Percentiles rank a stretch among this genome's conserved stretches.
Conservation (phyloP, 148 eudicot species). For the Vaccinium darrowii region DNA sequence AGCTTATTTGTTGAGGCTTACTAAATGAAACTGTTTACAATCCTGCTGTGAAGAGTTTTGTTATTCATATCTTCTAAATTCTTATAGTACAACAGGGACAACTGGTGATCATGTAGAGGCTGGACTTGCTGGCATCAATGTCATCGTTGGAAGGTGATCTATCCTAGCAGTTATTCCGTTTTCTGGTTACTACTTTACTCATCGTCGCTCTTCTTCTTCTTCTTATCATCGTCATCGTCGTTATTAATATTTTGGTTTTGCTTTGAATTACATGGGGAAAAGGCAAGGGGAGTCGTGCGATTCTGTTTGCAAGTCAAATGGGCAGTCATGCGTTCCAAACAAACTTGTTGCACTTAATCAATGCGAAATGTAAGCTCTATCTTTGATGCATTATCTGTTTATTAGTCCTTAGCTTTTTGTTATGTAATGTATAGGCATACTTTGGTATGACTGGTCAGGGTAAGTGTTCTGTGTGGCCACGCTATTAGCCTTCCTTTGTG, state of each 20-base stretch:
- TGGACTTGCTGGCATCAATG: slow-evolving; percentile 67
- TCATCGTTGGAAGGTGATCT: slow-evolving; percentile 74
- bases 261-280: slow-evolving; percentile 22
- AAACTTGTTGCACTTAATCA: slow-evolving; percentile 72
- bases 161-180: slow-evolving; percentile 6
- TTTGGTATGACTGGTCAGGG: slow-evolving; percentile 3
- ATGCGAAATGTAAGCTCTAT: slow-evolving; percentile 74
- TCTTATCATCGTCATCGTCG: neutral
- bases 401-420: neutral
- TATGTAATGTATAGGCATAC: neutral
- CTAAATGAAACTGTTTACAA: neutral
- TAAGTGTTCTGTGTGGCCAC: neutral
- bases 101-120: slow-evolving; percentile 51
- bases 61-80: slow-evolving; percentile 3
- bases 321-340: slow-evolving; percentile 81
- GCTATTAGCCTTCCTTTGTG: neutral
- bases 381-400: neutral
- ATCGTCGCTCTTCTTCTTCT: neutral
- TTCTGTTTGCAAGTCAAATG: slow-evolving; percentile 71
- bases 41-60: neutral
- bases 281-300: slow-evolving; percentile 98
- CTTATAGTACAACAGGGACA: slow-evolving; percentile 42
- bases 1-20: neutral
- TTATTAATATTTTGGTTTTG: neutral
- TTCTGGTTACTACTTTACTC: neutral